Evolutionary conservation across 495 filamentous ascomycete genomes (phyloP).

Genomic region (Bacidia gigantensis): DNA sequence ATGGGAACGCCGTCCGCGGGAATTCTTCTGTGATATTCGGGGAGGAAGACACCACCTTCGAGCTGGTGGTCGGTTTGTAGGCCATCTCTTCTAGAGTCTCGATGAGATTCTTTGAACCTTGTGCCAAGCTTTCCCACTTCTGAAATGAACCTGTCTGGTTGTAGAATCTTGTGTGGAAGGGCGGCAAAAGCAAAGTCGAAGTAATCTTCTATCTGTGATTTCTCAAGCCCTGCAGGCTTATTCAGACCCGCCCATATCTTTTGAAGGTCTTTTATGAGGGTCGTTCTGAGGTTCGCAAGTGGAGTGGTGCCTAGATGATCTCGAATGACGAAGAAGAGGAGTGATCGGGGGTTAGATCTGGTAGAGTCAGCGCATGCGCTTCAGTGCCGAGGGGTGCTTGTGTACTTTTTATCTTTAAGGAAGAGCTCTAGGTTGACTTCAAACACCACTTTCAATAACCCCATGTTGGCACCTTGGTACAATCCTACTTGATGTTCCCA

Average conservation of each 20-base stretch:
- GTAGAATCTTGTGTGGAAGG: conserved; percentile 89
- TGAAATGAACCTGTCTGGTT: conserved; percentile 77
- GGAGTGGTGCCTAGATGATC: conserved; percentile 90
- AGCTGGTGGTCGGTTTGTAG: conserved; percentile 50
- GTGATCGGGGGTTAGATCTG: conserved; percentile 77
- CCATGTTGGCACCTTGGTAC: conserved; percentile 99
- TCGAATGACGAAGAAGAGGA: conserved; percentile 96
- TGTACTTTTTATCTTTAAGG: conserved; percentile 80
- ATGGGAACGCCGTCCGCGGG: conserved; percentile 88
- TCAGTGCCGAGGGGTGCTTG: conserved; percentile 7
- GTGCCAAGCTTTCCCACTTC: conserved; percentile 68
- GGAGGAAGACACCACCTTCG: conserved; percentile 68
- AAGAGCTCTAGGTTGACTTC: conserved; percentile 97
- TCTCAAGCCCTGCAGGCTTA: conserved; percentile 79
- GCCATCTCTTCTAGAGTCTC: conserved; percentile 41
- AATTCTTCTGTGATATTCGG: conserved; percentile 90
- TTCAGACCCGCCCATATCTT: conserved; percentile 85
- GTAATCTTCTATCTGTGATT: conserved; percentile 83
- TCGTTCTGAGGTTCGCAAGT: conserved; percentile 73
- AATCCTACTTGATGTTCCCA: conserved; percentile 98
- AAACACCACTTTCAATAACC: conserved; percentile 92
- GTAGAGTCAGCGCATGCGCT: conserved; percentile 17
- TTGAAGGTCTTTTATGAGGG: conserved; percentile 75
- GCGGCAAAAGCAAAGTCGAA: conserved; percentile 97
- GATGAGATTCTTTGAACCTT: conserved; percentile 70